Percentiles rank a stretch among this genome's conserved stretches.
phyloP scores from a whole-genome alignment of 371 early-diverging fungal species.

The Polyrhizophydium stewartii region DNA sequence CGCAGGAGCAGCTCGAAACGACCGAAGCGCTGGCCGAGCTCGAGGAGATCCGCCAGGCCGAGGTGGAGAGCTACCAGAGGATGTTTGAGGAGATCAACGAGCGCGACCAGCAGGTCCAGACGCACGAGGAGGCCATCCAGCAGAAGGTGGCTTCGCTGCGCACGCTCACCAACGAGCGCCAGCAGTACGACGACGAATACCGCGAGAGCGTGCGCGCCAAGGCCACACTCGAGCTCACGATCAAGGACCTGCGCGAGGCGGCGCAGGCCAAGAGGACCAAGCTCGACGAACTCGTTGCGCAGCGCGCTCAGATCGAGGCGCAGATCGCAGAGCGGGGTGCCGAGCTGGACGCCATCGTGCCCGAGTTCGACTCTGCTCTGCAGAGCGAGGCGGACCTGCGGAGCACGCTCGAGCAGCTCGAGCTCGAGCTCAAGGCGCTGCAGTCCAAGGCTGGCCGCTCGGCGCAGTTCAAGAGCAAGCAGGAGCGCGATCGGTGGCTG shows the following conservation, averaged over 20 bases:
- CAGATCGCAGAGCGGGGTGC: slow-evolving; percentile 57
- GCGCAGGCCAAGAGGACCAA: not conserved
- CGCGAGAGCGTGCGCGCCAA: slow-evolving; percentile 29
- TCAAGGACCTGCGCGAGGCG: slow-evolving; percentile 34
- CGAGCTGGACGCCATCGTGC: slow-evolving; percentile 36
- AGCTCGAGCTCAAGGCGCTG: slow-evolving; percentile 53
- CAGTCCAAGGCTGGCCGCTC: slow-evolving; percentile 82
- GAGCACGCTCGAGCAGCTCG: slow-evolving; percentile 34
- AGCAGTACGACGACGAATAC: slow-evolving; percentile 31
- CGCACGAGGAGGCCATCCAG: slow-evolving; percentile 30
- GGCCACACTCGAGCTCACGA: slow-evolving; percentile 32
- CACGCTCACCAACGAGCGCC: slow-evolving; percentile 22
- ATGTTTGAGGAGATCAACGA: slow-evolving; percentile 13
- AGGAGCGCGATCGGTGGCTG: slow-evolving; percentile 75
- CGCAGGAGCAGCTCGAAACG: slow-evolving; percentile 80
- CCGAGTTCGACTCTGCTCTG: slow-evolving; percentile 11
- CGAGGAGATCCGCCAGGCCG: not conserved
- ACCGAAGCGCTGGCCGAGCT: slow-evolving; percentile 66
- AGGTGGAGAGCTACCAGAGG: not conserved
- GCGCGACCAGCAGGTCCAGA: slow-evolving; percentile 24
- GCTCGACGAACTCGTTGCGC: not conserved
- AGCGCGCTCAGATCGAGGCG: not conserved
- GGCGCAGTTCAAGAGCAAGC: slow-evolving; percentile 62
- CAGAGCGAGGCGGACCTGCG: not conserved
- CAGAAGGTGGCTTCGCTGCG: slow-evolving; percentile 12